These are phyloP conservation scores for Dioscorea zingiberensis DNA, from an alignment of 106 monocot genomes.

Conservation along the genomic window DNA sequence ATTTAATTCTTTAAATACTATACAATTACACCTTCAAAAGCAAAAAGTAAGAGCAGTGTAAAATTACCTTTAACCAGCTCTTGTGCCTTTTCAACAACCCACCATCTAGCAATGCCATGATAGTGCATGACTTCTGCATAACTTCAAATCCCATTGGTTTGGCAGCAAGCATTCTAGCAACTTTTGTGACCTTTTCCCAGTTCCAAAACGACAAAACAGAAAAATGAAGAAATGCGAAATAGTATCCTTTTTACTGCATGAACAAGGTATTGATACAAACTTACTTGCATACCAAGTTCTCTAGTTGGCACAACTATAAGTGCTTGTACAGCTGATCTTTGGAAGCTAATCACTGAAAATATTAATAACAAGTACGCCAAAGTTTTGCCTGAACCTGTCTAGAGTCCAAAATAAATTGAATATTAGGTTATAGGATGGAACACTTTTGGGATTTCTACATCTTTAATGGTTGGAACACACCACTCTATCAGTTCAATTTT, in stretches of 20 bases:
- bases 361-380: conserved; percentile 76
- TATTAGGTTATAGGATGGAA: not conserved
- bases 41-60: not conserved
- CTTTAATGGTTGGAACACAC: no score
- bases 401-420: conserved; percentile 15
- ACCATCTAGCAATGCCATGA: conserved; percentile 96
- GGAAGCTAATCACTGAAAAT: conserved; percentile 64
- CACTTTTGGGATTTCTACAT: no score
- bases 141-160: conserved; percentile 44
- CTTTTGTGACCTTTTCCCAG: conserved; percentile 69
- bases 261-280: conserved; percentile 1
- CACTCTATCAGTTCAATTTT: no score
- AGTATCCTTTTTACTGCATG: not conserved
- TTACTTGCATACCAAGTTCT: conserved; percentile 98
- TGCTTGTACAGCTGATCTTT: conserved; percentile 84
- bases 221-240: conserved; percentile 1
- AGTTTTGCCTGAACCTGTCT: conserved; percentile 99
- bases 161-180: conserved; percentile 81
- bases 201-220: conserved; percentile 9
- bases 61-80: conserved; percentile 78
- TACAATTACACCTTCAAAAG: no score
- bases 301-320: conserved; percentile 90
- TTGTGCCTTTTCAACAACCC: conserved; percentile 90
- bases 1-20: no score
- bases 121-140: conserved; percentile 49